Conservation (phyloP, 163 green algal genomes). For the Picocystis sp. region DNA sequence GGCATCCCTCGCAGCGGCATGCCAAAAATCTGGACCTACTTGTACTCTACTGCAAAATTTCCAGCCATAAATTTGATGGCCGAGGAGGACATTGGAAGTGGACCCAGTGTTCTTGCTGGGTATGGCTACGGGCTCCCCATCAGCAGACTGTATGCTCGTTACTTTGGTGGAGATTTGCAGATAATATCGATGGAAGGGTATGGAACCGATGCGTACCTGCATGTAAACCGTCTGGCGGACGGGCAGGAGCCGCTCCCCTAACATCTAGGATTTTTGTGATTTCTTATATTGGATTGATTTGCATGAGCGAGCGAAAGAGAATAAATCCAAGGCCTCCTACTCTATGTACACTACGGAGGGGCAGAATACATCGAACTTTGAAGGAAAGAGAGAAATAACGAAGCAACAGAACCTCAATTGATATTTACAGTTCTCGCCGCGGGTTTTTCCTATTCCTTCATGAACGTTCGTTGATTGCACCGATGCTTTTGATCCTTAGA, state of each 20-base stretch:
- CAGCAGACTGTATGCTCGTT: constrained; percentile 78
- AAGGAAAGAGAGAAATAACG: too few relatives aligned
- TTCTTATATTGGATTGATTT: neutral
- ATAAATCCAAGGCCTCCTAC: too few relatives aligned
- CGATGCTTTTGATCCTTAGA: too few relatives aligned
- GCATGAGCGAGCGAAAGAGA: too few relatives aligned
- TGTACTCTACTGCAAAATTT: constrained; percentile 79
- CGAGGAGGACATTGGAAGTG: constrained; percentile 7
- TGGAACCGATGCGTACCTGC: constrained; percentile 95
- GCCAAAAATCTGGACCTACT: constrained; percentile 92
- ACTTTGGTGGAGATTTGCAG: constrained; percentile 90
- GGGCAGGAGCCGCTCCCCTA: constrained; percentile 75
- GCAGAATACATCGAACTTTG: too few relatives aligned
- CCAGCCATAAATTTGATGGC: constrained; percentile 44
- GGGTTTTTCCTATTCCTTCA: too few relatives aligned
- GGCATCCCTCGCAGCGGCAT: constrained; percentile 86
- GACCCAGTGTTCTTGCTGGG: constrained; percentile 73
- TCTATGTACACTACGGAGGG: too few relatives aligned
- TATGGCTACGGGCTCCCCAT: constrained; percentile 93
- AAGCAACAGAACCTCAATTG: too few relatives aligned
- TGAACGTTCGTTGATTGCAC: too few relatives aligned
- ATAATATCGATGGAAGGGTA: constrained; percentile 56
- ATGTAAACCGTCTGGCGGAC: constrained; percentile 85
- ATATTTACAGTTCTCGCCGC: too few relatives aligned
- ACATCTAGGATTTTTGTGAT: constrained; percentile 12